Conservation (phyloP, 169 alveolate species). For the Plasmodium malariae region DNA sequence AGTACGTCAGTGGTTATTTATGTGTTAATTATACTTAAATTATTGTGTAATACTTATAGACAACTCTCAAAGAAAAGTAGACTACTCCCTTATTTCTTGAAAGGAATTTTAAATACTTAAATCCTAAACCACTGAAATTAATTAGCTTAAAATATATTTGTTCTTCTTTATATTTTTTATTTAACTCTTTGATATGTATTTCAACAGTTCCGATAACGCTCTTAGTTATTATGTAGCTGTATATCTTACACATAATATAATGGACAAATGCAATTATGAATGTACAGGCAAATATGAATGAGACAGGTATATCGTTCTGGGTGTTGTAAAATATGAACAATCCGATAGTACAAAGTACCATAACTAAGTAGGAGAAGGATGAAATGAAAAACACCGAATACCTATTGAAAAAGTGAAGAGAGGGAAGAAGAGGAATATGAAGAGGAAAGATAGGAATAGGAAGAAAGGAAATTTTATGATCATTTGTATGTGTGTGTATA, state of each 20-base stretch:
- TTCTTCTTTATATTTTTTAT: slow-evolving; percentile 40
- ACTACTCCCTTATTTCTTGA: background rate
- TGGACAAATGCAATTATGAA: slow-evolving; percentile 43
- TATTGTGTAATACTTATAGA: slow-evolving; percentile 38
- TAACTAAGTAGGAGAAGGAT: slow-evolving; percentile 20
- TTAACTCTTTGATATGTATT: slow-evolving; percentile 13
- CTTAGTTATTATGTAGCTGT: slow-evolving; percentile 49
- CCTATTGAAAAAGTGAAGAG: slow-evolving; percentile 6
- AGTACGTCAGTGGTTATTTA: too few relatives aligned
- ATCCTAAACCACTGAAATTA: slow-evolving; percentile 41
- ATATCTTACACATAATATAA: slow-evolving; percentile 40
- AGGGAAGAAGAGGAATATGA: background rate
- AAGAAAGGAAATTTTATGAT: background rate
- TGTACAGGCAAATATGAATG: slow-evolving; percentile 36
- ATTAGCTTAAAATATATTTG: slow-evolving; percentile 58
- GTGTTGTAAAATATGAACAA: background rate
- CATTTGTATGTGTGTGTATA: background rate
- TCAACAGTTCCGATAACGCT: slow-evolving; percentile 29
- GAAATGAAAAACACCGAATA: slow-evolving; percentile 29
- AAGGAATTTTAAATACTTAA: slow-evolving; percentile 45
- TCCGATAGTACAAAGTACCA: slow-evolving; percentile 14
- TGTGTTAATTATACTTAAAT: too few relatives aligned
- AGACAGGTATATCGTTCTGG: background rate
- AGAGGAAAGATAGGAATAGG: background rate
- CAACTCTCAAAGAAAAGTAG: slow-evolving; percentile 43